Conservation (phyloP, 805 yeast species). For the Monosporozyma siamensis region DNA sequence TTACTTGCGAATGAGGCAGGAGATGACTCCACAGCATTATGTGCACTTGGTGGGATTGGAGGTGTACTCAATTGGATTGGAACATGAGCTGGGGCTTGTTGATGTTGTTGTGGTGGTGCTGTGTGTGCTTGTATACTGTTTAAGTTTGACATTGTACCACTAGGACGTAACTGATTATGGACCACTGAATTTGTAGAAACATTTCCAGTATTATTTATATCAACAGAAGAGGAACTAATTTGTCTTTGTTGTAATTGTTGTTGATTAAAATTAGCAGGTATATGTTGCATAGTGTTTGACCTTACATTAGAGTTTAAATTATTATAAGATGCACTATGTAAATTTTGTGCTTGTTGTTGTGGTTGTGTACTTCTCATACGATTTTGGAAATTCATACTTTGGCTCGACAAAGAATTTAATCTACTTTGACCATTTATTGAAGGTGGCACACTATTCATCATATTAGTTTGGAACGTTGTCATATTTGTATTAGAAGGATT, state of each 20-base stretch:
- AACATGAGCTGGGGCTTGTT: slow-evolving; percentile 5
- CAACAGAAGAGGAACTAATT: slow-evolving; percentile 18
- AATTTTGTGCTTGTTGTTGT: slow-evolving; percentile 2
- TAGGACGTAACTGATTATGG: slow-evolving; percentile 7
- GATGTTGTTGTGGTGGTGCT: slow-evolving; percentile 4
- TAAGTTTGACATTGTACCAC: background rate
- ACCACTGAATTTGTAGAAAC: slow-evolving; percentile 5
- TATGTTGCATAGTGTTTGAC: background rate
- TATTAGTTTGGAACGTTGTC: background rate
- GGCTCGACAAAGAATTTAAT: slow-evolving; percentile 21
- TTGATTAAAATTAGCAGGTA: background rate
- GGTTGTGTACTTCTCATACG: slow-evolving; percentile 12
- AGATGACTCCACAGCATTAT: slow-evolving; percentile 6
- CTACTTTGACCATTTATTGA: slow-evolving; percentile 18
- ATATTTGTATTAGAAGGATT: slow-evolving; percentile 22
- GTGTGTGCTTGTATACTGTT: background rate
- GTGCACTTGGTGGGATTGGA: slow-evolving; percentile 12
- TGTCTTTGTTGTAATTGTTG: slow-evolving; percentile 16
- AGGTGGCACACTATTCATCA: slow-evolving; percentile 6
- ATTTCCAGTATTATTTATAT: slow-evolving; percentile 3
- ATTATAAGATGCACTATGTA: slow-evolving; percentile 1
- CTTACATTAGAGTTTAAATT: slow-evolving; percentile 1
- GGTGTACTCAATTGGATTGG: slow-evolving; percentile 6
- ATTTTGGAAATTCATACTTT: slow-evolving; percentile 12
- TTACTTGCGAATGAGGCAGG: slow-evolving; percentile 4